Evolutionary conservation across 331 rosid species (phyloP), one percentile per base, ranked within the genome.

Genomic region (Quercus phellos): DNA sequence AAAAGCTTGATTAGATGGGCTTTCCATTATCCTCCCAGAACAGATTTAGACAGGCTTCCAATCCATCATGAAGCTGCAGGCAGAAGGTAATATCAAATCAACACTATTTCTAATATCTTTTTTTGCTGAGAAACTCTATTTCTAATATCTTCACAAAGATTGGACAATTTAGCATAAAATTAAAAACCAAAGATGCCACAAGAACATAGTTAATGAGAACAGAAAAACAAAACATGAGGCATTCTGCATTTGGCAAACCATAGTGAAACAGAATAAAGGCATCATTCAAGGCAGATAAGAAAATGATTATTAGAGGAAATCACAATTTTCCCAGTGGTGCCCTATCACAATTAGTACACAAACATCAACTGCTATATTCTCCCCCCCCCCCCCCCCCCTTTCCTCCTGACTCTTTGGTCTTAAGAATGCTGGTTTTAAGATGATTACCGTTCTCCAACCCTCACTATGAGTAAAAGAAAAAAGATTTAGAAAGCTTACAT

Each of bases 11-110:
- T 74, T 63, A 74, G 85, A 80, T 78, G 74, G 88, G 72, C 43
- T 77, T 54, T 89, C 90, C 91, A 87, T 89, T 38, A 56, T 27
- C 72, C 68, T 85, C 80, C 85, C 50, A 55, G 46, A 73, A 58
- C 24, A 86, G 46, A 75, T 59, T 59, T 59, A 24, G 18, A 59
- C 34, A 12, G 34, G 32, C 5, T 59, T 27, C 18, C 26, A 24
- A 12, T 59, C 66, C 66, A 59, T 59, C 8, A 24, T 24, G 66
- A 59, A 59, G 32, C 66, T 59, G 66, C 66, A 24, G 13, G 18
- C 32, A 59, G 32, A 16, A 24, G 34, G 3, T 4, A 2, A 38
- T 38, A 38, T 38, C 9, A 38, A 38, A 38, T 38, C 46, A 38
- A 38, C 46, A 8, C 46, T 38, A 38, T 38, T 38, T 38, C 46